These are phyloP conservation scores for Knufia petricola DNA, from an alignment of 2,329 filamentous ascomycete species.

Conservation along the genomic window DNA sequence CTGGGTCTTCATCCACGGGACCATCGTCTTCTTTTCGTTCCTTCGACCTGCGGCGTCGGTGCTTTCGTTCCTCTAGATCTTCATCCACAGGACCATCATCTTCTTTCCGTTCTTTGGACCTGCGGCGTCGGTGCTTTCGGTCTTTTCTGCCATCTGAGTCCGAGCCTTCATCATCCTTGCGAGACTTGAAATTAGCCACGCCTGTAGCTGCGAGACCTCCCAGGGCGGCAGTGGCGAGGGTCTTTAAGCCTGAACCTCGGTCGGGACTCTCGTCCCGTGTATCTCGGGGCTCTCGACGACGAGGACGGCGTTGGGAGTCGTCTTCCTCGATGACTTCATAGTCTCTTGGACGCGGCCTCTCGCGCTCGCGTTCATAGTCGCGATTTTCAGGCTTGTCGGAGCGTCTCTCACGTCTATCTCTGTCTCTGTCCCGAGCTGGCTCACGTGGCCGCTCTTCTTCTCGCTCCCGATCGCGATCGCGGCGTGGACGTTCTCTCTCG, in stretches of 20 bases:
- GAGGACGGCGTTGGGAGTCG: constrained; percentile 4
- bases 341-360: constrained; percentile 13
- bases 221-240: constrained; percentile 16
- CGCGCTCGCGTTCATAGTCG: constrained; percentile 10
- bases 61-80: constrained; percentile 12
- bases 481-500: constrained; percentile 3
- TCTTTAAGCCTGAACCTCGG: constrained; percentile 14
- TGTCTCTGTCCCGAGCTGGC: constrained; percentile 11
- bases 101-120: constrained; percentile 9
- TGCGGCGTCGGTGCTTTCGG: constrained; percentile 15
- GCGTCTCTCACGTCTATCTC: constrained; percentile 10
- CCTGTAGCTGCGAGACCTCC: constrained; percentile 17
- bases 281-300: constrained; percentile 13
- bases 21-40: constrained; percentile 13
- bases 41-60: constrained; percentile 13
- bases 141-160: constrained; percentile 20
- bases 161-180: constrained; percentile 14
- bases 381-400: neutral
- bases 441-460: constrained; percentile 6
- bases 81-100: constrained; percentile 17
- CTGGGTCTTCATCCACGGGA: constrained; percentile 15
- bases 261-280: constrained; percentile 21
- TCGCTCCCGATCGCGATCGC: constrained; percentile 10
- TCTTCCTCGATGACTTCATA: constrained; percentile 12
- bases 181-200: constrained; percentile 13